Percentiles rank a stretch among this genome's conserved stretches.
Evolutionary conservation across 257 asterid species (phyloP).

Genomic region (Solanum piurae): DNA sequence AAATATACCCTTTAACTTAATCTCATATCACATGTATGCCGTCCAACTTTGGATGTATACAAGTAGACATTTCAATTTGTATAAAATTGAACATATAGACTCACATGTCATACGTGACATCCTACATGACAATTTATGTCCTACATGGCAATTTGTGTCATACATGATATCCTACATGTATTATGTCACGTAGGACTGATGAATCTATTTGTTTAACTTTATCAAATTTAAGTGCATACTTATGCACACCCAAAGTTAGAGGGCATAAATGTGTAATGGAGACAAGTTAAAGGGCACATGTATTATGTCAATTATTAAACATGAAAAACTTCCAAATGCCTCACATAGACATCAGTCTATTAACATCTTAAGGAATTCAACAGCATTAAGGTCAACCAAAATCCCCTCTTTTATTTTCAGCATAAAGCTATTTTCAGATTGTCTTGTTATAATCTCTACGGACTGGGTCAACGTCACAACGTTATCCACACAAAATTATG

Average conservation of each 20-base stretch:
- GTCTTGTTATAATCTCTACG: neutral
- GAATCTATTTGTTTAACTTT: too few relatives aligned
- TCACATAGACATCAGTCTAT: neutral
- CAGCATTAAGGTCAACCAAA: too few relatives aligned
- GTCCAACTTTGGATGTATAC: too few relatives aligned
- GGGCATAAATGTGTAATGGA: too few relatives aligned
- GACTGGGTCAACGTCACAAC: neutral
- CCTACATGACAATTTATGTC: neutral
- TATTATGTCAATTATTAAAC: too few relatives aligned
- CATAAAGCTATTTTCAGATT: neutral
- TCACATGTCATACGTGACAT: fast-evolving
- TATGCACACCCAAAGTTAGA: too few relatives aligned
- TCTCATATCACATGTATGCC: too few relatives aligned
- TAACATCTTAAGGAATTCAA: neutral
- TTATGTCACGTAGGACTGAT: neutral
- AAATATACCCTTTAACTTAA: too few relatives aligned
- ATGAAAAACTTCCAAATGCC: neutral
- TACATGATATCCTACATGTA: neutral
- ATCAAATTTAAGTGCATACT: neutral
- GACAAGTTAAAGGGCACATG: neutral
- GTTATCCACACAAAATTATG: neutral
- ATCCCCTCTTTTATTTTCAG: neutral
- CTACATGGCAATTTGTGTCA: neutral
- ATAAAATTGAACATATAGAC: neutral
- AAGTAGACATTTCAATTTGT: neutral